Percentiles rank a stretch among this genome's conserved stretches.
Evolutionary conservation across 2,329 filamentous ascomycete genomes (phyloP).

Genomic region (Tolypocladium tropicale): DNA sequence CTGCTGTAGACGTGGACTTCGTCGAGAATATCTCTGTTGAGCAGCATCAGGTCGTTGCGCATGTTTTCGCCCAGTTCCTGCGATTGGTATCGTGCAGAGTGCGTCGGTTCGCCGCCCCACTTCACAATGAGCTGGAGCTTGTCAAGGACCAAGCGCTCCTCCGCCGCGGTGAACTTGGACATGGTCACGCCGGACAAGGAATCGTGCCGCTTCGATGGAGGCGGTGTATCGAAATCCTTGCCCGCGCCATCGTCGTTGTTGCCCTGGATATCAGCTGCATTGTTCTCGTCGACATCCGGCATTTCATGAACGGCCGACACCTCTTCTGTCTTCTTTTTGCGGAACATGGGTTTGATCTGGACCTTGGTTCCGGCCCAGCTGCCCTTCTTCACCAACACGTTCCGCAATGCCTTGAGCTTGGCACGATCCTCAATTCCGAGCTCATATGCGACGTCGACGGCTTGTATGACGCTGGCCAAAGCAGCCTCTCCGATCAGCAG

Average conservation of each 20-base stretch:
- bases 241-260: conserved; percentile 12
- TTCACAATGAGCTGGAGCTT: conserved; percentile 97
- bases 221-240: conserved; percentile 6
- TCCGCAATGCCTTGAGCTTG: conserved; percentile 78
- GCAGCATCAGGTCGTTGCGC: conserved; percentile 83
- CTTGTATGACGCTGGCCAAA: conserved; percentile 76
- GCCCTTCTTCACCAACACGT: conserved; percentile 85
- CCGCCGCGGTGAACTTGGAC: conserved; percentile 85
- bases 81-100: conserved; percentile 91
- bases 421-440: conserved; percentile 73
- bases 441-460: conserved; percentile 70
- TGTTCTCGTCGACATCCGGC: conserved; percentile 17
- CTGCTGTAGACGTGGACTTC: conserved; percentile 94
- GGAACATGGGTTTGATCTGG: conserved; percentile 98
- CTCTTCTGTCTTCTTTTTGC: conserved; percentile 68
- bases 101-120: conserved; percentile 96
- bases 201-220: conserved; percentile 56
- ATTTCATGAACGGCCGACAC: conserved; percentile 26
- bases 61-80: conserved; percentile 93
- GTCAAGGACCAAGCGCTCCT: conserved; percentile 87
- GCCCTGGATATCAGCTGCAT: conserved; percentile 12
- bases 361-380: conserved; percentile 94
- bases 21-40: conserved; percentile 86
- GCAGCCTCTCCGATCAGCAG: conserved; percentile 87
- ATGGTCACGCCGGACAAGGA: conserved; percentile 85